Evolutionary conservation across 2,329 filamentous ascomycete species (phyloP).

Genomic region (Trichoderma koningii): DNA sequence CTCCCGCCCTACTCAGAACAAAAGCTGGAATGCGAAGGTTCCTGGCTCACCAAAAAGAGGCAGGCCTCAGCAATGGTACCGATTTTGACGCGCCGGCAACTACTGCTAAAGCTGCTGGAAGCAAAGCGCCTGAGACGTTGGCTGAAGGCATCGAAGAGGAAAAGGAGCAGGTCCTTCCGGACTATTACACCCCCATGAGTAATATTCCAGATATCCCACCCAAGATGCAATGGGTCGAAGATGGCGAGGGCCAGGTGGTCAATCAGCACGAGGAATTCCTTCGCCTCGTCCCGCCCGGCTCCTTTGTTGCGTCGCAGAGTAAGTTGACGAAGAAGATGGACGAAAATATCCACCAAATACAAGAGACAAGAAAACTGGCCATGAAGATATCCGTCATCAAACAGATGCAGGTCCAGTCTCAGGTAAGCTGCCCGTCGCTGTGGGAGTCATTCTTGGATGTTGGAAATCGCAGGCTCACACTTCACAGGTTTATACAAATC

Average conservation of each 20-base stretch:
- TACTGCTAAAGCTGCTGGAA: slow-evolving; percentile 50
- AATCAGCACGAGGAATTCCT: slow-evolving; percentile 86
- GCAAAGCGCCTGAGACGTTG: slow-evolving; percentile 68
- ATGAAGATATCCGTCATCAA: slow-evolving; percentile 98
- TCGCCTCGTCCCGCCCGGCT: slow-evolving; percentile 70
- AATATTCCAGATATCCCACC: slow-evolving; percentile 81
- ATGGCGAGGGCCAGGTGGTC: slow-evolving; percentile 83
- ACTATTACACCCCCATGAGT: slow-evolving; percentile 89
- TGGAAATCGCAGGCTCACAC: background rate
- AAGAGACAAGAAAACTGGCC: slow-evolving; percentile 93
- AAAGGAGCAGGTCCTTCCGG: slow-evolving; percentile 80
- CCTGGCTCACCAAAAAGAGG: slow-evolving; percentile 75
- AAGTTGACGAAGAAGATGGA: slow-evolving; percentile 78
- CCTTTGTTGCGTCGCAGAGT: slow-evolving; percentile 75
- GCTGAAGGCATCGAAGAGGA: slow-evolving; percentile 95
- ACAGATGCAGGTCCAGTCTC: slow-evolving; percentile 98
- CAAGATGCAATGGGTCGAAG: slow-evolving; percentile 83
- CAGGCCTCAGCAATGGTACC: slow-evolving; percentile 49
- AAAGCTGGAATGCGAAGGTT: slow-evolving; percentile 90
- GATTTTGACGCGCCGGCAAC: slow-evolving; percentile 43
- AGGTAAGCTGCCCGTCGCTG: slow-evolving; percentile 57
- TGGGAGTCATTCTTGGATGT: background rate
- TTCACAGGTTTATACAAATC: slow-evolving; percentile 85
- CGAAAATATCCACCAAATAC: slow-evolving; percentile 89
- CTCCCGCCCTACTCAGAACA: slow-evolving; percentile 80